phyloP scores from a whole-genome alignment of 768 basidiomycete genomes.

The Tricholoma hemisulphureum region DNA sequence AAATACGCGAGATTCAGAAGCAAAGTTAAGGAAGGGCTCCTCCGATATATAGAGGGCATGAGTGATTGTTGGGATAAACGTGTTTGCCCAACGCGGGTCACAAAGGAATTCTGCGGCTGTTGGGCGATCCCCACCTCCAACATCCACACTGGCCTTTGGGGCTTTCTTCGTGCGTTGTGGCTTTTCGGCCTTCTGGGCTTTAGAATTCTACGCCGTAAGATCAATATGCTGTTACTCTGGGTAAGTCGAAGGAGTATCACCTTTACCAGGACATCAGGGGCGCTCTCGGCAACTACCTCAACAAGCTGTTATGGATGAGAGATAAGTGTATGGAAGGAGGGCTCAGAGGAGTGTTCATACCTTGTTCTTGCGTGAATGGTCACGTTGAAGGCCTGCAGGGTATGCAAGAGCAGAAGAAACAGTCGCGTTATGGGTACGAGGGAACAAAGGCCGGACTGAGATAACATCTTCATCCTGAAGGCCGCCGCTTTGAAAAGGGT shows the following conservation, averaged over 20 bases:
- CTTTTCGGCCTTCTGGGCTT: neutral
- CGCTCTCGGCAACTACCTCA: neutral
- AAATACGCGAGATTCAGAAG: too few relatives aligned
- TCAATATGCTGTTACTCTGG: neutral
- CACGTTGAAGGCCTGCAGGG: neutral
- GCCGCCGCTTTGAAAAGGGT: conserved; percentile 14
- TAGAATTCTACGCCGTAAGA: neutral
- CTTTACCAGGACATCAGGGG: neutral
- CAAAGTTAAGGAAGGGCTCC: conserved; percentile 18
- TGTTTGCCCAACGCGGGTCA: conserved; percentile 12
- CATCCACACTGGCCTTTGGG: too few relatives aligned
- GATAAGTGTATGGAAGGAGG: neutral
- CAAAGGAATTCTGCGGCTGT: conserved; percentile 4
- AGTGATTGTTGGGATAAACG: conserved; percentile 12
- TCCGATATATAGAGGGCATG: conserved; percentile 19
- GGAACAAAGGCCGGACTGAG: too few relatives aligned
- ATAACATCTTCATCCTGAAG: conserved; percentile 18
- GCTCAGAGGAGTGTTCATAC: too few relatives aligned
- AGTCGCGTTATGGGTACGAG: neutral
- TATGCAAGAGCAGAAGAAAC: neutral
- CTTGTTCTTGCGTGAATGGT: too few relatives aligned
- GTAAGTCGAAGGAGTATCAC: neutral
- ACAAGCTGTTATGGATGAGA: neutral
- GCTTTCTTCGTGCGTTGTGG: too few relatives aligned
- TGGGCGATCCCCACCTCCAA: neutral